These are phyloP conservation scores for Garcia nutans DNA, from an alignment of 345 rosid species.

Conservation along the genomic window DNA sequence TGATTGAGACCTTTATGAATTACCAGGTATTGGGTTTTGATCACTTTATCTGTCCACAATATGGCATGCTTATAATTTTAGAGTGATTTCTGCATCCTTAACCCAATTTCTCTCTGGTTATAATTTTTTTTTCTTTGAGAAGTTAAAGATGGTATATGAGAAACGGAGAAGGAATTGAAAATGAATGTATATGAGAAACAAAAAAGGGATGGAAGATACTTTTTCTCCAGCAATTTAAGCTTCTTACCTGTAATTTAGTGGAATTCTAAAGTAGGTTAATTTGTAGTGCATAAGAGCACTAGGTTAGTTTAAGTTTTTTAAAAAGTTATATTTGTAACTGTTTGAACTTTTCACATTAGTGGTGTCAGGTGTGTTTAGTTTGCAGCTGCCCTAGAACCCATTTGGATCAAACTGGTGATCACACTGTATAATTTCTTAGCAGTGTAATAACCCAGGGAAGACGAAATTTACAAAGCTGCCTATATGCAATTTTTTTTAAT, in stretches of 20 bases:
- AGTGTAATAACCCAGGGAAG: too few species aligned
- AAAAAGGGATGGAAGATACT: background rate
- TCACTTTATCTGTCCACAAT: background rate
- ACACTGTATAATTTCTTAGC: too few species aligned
- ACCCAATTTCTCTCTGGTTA: background rate
- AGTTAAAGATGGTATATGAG: background rate
- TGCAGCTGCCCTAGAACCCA: background rate
- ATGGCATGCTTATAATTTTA: background rate
- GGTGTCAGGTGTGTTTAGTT: background rate
- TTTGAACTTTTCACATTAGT: background rate
- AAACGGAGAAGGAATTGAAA: background rate
- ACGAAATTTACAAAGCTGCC: background rate
- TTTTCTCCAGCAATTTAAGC: background rate
- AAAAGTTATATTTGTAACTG: background rate
- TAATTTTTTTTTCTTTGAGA: background rate
- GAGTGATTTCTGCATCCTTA: background rate
- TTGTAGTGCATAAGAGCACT: background rate
- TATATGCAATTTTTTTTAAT: too few species aligned
- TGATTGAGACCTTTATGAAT: constrained; percentile 98
- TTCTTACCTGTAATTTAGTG: background rate
- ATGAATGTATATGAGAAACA: background rate
- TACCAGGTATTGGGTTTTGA: constrained; percentile 66
- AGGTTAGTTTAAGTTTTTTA: background rate
- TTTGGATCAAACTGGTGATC: background rate
- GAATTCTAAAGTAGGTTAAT: background rate